phyloP scores from a whole-genome alignment of 257 asterid genomes.

The Cinchona pubescens region DNA sequence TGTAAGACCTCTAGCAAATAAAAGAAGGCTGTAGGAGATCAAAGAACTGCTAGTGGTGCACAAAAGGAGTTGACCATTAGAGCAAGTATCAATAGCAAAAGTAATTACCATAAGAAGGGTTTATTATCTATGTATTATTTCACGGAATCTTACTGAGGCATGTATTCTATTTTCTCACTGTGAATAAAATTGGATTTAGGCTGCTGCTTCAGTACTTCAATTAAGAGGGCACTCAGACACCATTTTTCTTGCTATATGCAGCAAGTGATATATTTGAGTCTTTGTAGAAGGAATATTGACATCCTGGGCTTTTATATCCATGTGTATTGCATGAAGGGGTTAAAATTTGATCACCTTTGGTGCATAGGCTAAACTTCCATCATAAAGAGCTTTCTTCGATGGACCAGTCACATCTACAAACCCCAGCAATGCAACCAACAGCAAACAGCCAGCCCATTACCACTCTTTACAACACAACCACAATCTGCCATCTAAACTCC shows the following conservation, averaged over 20 bases:
- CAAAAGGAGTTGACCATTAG: not conserved
- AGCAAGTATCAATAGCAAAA: not conserved
- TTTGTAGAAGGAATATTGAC: not conserved
- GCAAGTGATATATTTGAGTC: not conserved
- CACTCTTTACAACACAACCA: not conserved
- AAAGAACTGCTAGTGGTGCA: not conserved
- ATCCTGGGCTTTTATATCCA: not conserved
- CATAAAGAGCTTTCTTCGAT: not conserved
- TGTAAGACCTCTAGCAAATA: not conserved
- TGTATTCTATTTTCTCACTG: too few species aligned
- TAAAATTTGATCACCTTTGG: not conserved
- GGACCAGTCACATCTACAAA: not conserved
- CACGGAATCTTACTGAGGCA: not conserved
- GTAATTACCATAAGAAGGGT: not conserved
- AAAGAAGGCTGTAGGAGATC: not conserved
- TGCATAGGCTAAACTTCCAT: not conserved
- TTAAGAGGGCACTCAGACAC: not conserved
- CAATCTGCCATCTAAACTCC: not conserved
- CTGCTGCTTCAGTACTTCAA: too few species aligned
- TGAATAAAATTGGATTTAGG: too few species aligned
- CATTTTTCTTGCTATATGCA: too few species aligned
- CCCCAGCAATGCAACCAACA: not conserved
- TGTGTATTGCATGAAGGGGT: not conserved
- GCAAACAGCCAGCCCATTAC: too few species aligned
- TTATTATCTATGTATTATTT: not conserved